A percentile compares a stretch with the other conserved stretches of the same genome.
Conservation (phyloP, 2,329 filamentous ascomycete species). For the Keithomyces neogunnii region DNA sequence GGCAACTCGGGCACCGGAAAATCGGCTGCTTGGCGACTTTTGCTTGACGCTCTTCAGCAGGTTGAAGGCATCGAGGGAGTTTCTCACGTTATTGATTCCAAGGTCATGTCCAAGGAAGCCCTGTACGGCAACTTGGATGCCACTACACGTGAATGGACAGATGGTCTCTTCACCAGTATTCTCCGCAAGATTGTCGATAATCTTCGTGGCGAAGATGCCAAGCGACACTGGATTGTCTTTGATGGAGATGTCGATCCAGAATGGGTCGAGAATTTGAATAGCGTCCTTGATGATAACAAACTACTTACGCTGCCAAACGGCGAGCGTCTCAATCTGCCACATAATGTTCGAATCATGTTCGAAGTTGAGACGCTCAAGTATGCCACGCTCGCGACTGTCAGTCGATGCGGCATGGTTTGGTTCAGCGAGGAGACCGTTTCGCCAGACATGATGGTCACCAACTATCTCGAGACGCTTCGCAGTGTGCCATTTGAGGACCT, state of each 20-base stretch:
- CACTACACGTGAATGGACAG: conserved; percentile 97
- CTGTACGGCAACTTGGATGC: conserved; percentile 93
- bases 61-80: conserved; percentile 91
- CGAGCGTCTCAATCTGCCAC: conserved; percentile 87
- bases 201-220: conserved; percentile 89
- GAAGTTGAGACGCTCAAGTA: conserved; percentile 98
- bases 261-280: conserved; percentile 99
- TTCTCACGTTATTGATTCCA: conserved; percentile 95
- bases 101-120: conserved; percentile 99
- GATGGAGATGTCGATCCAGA: conserved; percentile 98
- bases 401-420: conserved; percentile 99
- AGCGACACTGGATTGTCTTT: conserved; percentile 99
- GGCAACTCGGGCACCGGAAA: conserved; percentile 97
- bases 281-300: conserved; percentile 98
- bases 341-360: conserved; percentile 99
- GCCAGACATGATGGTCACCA: conserved; percentile 80
- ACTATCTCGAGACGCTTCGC: conserved; percentile 80
- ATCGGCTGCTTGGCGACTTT: conserved; percentile 85
- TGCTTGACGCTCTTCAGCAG: conserved; percentile 83
- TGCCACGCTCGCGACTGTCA: conserved; percentile 95
- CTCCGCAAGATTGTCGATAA: conserved; percentile 98
- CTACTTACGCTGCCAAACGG: conserved; percentile 93
- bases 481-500: conserved; percentile 86
- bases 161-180: conserved; percentile 96
- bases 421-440: conserved; percentile 98